Evolutionary conservation across 192 early-diverging fungal species (phyloP), one percentile per base, ranked within the genome.

Genomic region (Allomyces macrogynus): DNA sequence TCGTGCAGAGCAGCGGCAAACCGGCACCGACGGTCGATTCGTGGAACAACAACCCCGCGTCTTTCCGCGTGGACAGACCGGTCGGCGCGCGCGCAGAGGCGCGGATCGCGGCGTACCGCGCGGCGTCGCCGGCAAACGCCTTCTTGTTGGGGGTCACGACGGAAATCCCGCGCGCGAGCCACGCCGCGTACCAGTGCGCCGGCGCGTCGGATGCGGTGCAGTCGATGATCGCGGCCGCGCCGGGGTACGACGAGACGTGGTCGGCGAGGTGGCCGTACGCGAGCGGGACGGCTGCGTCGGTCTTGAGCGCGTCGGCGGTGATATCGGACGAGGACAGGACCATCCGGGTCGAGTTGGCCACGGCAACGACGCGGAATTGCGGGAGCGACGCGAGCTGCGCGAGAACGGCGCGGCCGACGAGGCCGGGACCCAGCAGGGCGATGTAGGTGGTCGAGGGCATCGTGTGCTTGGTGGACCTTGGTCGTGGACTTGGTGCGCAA

Each of bases 101-200:
- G 24, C 74, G 75, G 69, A 96, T 95, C 65, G 79, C 79, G 44
- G 81, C 78, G 75, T 83, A 99, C 20, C 95, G 75, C 14, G 65
- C 66, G 27, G 84, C 49, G 43, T 83, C 72, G 44, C 87, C 83
- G 16, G 90, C 91, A 70, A 97, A 99, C 10, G 73, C 93, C 79
- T 95, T 95, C 77, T 99, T 99, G 87, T 99, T 99, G 54, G 95
- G 95, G 3, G 95, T 97, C 43, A 95, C 92, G 18, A 99, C 73
- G 69, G 87, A 85, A 60, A 95, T 72, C 24, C 93, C 92, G 65
- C 68, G 72, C 44, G 74, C 64, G 40, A 97, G 75, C 88, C 90
- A 95, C 27, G 70, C 63, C 27, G 93, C 92, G 74, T 99, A 99
- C 64, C 74, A 77, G 16, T 71, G 68, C 43, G 92, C 93, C 9